phyloP scores from a whole-genome alignment of 805 yeast genomes.

The Clavispora fructus region DNA sequence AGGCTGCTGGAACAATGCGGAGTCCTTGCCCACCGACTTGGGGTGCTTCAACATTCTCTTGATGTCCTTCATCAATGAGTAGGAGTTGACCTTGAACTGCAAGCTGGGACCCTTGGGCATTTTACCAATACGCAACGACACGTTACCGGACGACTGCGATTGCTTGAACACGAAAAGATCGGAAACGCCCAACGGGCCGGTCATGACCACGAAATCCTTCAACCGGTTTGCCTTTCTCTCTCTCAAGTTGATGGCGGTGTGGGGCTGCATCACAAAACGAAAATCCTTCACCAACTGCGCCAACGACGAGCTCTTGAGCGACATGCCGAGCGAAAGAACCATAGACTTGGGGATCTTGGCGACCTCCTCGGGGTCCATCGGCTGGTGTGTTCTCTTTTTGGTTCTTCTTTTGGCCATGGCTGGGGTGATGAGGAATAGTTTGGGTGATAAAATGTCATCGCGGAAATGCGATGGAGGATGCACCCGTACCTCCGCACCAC shows the following conservation, averaged over 20 bases:
- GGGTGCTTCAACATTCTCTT: constrained; percentile 67
- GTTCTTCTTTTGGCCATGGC: constrained; percentile 39
- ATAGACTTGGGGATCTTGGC: constrained; percentile 84
- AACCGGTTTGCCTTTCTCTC: constrained; percentile 85
- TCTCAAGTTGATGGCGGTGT: constrained; percentile 82
- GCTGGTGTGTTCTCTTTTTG: constrained; percentile 87
- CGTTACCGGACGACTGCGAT: constrained; percentile 67
- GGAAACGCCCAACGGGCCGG: constrained; percentile 92
- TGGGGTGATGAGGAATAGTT: not conserved
- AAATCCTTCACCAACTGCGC: constrained; percentile 83
- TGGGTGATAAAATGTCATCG: constrained; percentile 1
- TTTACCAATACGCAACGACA: constrained; percentile 76
- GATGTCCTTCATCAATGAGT: constrained; percentile 80
- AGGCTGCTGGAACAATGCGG: constrained; percentile 63
- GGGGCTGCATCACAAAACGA: constrained; percentile 91
- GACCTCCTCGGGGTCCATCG: constrained; percentile 55
- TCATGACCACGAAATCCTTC: constrained; percentile 95
- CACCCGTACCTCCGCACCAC: constrained; percentile 9
- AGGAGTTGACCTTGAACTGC: constrained; percentile 71
- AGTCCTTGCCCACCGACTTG: constrained; percentile 64
- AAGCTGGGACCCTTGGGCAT: constrained; percentile 94
- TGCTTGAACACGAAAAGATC: constrained; percentile 86
- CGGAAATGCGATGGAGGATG: not conserved
- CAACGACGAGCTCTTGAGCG: constrained; percentile 73
- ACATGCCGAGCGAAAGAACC: constrained; percentile 83